Base-by-base conservation (phyloP, 2,329 filamentous ascomycete species). In the Cordyceps cateniannulata region DNA sequence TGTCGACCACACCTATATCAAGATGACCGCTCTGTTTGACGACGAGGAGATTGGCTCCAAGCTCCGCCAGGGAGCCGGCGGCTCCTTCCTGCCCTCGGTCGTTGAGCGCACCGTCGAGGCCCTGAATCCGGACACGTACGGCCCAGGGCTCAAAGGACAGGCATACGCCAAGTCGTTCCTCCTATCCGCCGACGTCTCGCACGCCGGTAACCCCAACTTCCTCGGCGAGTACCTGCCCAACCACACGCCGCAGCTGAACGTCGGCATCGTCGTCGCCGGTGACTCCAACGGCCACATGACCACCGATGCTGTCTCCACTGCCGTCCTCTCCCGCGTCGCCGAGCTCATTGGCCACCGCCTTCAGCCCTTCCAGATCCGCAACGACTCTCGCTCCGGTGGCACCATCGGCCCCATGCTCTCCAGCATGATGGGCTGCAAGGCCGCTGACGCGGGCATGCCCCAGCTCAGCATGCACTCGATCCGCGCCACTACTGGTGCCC, bases 241-340 rank as follows among this genome's bases (percentile, higher is more conserved):
- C 68, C 95, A 99, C 76, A 81, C 90, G 2, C 93, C 95, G 1
- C 84, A 90, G 62, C 84, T 99, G 59, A 99, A 99, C 72, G 85
- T 95, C 35, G 95, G 95, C 40, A 82, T 97, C 35, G 85, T 87
- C 18, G 81, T 99, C 44, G 87, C 85, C 50, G 85, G 86, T 24
- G 93, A 98, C 74, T 85, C 86, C 56, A 97, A 97, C 70, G 95
- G 91, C 5, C 91, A 98, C 76, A 96, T 97, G 90, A 96, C 93
- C 3, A 97, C 93, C 3, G 93, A 98, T 71, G 86, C 88, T 60
- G 85, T 96, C 20, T 95, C 90, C 12, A 90, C 90, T 4, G 86
- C 91, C 5, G 84, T 98, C 63, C 78, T 98, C 40, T 85, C 88
- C 66, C 84, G 90, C 27, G 84, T 96, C 44, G 93, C 91, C 8